Base-by-base conservation (phyloP, 495 filamentous ascomycete species). In the Pyronema domesticum region DNA sequence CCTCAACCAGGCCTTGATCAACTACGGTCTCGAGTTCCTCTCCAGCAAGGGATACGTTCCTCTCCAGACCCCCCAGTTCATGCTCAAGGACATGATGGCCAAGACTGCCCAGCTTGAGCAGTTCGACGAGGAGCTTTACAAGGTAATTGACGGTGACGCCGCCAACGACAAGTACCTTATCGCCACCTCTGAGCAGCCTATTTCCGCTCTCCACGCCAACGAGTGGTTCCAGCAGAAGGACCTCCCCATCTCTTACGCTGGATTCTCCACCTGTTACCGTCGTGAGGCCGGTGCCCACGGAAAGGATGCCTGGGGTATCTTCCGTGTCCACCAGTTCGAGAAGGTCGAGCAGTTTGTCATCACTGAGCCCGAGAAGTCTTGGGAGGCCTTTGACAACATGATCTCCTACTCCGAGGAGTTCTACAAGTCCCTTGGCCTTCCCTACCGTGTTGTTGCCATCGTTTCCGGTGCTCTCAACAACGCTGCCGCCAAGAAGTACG, bases 281-380 rank as follows among this genome's bases (percentile, higher is more conserved):
- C 88, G 93, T 72, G 91, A 98, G 67, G 91, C 91, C 36, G 91
- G 91, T 46, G 73, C 75, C 15, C 88, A 95, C 64, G 91, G 91
- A 37, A 86, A 85, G 69, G 91, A 98, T 64, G 89, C 93, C 5
- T 98, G 91, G 91, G 91, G 91, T 51, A 86, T 96, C 58, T 98
- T 95, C 75, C 81, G 91, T 61, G 88, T 96, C 40, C 91, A 98
- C 69, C 89, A 98, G 65, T 98, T 98, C 64, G 91, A 95, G 69
- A 98, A 98, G 80, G 58, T 94, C 47, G 89, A 96, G 66, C 89
- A 96, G 73, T 96, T 96, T 60, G 76, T 95, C 58, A 74, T 95
- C 60, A 88, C 86, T 14, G 86, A 94, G 61, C 93, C 91, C 0
- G 93, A 96, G 67, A 83, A 93, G 60, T 89, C 84, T 18, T 98